Base-by-base conservation (phyloP, 495 filamentous ascomycete species). In the Penicillium roqueforti region DNA sequence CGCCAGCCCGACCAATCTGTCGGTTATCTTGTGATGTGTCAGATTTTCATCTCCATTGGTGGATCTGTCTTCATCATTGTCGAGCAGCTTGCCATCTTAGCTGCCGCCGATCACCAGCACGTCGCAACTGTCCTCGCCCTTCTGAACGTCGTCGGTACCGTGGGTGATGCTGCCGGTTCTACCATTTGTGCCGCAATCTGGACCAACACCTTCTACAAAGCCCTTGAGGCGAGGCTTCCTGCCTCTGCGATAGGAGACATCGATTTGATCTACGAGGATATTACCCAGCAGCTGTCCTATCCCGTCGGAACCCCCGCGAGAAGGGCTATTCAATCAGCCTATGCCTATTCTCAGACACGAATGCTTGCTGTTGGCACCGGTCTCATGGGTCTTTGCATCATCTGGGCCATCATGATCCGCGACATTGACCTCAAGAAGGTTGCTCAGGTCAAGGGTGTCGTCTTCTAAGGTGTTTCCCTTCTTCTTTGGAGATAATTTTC, bases 11-110 rank as follows among this genome's bases (percentile, higher is more conserved):
- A 75, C 46, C 69, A 71, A 28, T 57, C 72, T 37, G 68, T 87
- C 31, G 84, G 83, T 19, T 87, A 83, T 64, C 73, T 89, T 37
- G 70, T 87, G 59, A 86, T 87, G 80, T 84, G 79, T 58, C 83
- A 89, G 60, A 84, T 89, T 62, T 81, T 87, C 66, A 86, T 87
- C 59, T 80, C 85, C 22, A 76, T 89, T 37, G 73, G 75, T 37
- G 84, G 82, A 22, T 72, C 78, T 34, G 76, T 75, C 3, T 66
- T 83, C 23, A 60, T 88, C 42, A 82, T 88, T 62, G 70, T 67
- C 54, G 80, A 83, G 62, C 80, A 88, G 59, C 80, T 88, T 25
- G 81, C 84, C 8, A 78, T 81, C 65, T 79, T 88, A 76, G 84
- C 86, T 10, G 81, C 79, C 1, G 73, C 77, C 0, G 67, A 75